Evolutionary conservation across 2,329 filamentous ascomycete species (phyloP).

Genomic region (Blastomyces parvus): DNA sequence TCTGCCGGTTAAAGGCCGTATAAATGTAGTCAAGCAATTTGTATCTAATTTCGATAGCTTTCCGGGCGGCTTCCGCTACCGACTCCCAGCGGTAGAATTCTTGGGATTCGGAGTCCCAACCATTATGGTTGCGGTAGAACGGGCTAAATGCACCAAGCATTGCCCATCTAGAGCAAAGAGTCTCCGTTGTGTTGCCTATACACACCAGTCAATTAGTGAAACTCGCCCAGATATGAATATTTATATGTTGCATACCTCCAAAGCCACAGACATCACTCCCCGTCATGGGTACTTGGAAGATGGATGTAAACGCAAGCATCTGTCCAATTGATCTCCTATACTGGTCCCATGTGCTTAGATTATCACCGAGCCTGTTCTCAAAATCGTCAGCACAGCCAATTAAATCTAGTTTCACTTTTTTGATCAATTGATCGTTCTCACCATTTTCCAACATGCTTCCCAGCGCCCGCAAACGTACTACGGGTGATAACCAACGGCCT

Average conservation of each 20-base stretch:
- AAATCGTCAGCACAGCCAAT: background rate
- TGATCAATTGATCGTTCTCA: background rate
- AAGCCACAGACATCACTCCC: constrained; percentile 73
- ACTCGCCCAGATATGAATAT: background rate
- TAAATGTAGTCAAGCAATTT: constrained; percentile 71
- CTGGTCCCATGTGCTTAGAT: constrained; percentile 48
- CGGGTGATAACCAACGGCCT: constrained; percentile 60
- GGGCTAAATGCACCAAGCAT: constrained; percentile 62
- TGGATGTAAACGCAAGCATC: constrained; percentile 52
- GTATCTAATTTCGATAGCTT: constrained; percentile 64
- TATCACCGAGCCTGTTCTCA: constrained; percentile 47
- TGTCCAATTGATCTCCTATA: constrained; percentile 51
- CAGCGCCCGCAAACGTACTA: constrained; percentile 59
- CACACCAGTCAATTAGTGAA: background rate
- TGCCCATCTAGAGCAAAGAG: constrained; percentile 67
- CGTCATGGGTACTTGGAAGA: constrained; percentile 60
- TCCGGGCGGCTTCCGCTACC: constrained; percentile 55
- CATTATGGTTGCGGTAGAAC: constrained; percentile 68
- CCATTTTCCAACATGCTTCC: constrained; percentile 44
- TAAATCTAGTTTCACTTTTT: background rate
- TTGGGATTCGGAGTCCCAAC: constrained; percentile 45
- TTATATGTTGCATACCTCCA: constrained; percentile 30
- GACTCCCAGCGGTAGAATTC: constrained; percentile 63
- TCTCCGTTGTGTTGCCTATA: constrained; percentile 49
- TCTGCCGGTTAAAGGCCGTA: constrained; percentile 56